These are phyloP conservation scores for Panicum hallii DNA, from an alignment of 202 grass and related monocot species.

Conservation along the genomic window DNA sequence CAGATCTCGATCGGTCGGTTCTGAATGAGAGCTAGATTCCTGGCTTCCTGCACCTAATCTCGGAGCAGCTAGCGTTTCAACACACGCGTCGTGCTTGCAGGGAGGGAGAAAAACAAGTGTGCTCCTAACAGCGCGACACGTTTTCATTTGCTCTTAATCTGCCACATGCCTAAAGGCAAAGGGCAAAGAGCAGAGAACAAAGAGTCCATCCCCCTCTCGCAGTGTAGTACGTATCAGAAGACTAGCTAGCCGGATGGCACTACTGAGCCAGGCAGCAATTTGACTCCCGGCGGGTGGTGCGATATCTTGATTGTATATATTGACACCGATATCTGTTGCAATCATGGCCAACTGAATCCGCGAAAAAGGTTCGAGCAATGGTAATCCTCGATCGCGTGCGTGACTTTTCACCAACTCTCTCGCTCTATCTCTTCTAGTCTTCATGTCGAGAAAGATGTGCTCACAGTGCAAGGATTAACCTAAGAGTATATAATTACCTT, in stretches of 20 bases:
- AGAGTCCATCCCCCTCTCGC: not conserved
- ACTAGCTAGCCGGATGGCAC: not conserved
- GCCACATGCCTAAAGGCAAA: not conserved
- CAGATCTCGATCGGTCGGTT: too few species aligned
- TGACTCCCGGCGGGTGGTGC: not conserved
- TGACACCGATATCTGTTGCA: not conserved
- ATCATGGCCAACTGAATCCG: slow-evolving; percentile 1
- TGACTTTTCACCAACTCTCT: not conserved
- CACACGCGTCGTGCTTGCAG: too few species aligned
- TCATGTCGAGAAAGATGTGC: not conserved
- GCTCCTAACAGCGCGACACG: not conserved
- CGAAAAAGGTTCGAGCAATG: not conserved
- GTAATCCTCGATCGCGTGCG: not conserved
- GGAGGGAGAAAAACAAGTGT: not conserved
- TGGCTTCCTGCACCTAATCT: too few species aligned
- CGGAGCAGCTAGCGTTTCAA: too few species aligned
- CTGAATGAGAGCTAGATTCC: too few species aligned
- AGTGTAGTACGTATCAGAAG: not conserved
- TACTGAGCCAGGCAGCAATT: not conserved
- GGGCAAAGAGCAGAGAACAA: not conserved
- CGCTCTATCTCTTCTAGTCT: not conserved
- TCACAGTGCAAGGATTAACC: not conserved
- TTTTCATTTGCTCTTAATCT: not conserved
- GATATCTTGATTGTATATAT: not conserved
- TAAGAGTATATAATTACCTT: not conserved